These are phyloP conservation scores for Parietaria judaica DNA, from an alignment of 306 rosid genomes.

Conservation along the genomic window DNA sequence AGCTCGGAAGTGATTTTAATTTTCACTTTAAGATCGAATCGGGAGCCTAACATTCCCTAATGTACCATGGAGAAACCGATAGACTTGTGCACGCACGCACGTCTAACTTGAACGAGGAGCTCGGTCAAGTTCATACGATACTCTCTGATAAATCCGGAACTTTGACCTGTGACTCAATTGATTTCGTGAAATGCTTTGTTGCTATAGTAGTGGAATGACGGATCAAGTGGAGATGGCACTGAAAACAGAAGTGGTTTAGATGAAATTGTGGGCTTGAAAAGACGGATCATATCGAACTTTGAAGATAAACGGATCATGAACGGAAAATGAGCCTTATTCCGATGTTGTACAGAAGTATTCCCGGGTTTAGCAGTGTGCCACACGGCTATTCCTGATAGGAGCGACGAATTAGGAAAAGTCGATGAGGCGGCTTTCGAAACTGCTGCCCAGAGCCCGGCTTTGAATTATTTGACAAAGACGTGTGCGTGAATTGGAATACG, in stretches of 20 bases:
- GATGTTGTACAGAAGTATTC: conserved; percentile 55
- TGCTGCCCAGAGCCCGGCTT: too few relatives aligned
- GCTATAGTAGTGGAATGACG: conserved; percentile 73
- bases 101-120: conserved; percentile 84
- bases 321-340: conserved; percentile 53
- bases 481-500: too few relatives aligned
- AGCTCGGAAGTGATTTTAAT: too few relatives aligned
- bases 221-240: conserved; percentile 62
- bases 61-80: conserved; percentile 66
- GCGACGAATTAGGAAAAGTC: conserved; percentile 40
- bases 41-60: conserved; percentile 15
- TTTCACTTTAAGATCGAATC: too few relatives aligned
- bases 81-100: conserved; percentile 78
- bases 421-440: conserved; percentile 53
- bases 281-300: conserved; percentile 72
- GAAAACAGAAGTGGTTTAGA: conserved; percentile 30
- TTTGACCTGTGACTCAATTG: conserved; percentile 88
- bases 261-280: conserved; percentile 20
- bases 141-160: conserved; percentile 91
- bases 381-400: conserved; percentile 61
- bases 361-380: conserved; percentile 75
- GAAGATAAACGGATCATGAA: conserved; percentile 59
- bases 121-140: conserved; percentile 75
- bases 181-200: conserved; percentile 76
- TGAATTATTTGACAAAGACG: too few relatives aligned